Percentiles rank a stretch among this genome's conserved stretches.
phyloP scores from a whole-genome alignment of 495 filamentous ascomycete genomes.

The Aspergillus steynii region DNA sequence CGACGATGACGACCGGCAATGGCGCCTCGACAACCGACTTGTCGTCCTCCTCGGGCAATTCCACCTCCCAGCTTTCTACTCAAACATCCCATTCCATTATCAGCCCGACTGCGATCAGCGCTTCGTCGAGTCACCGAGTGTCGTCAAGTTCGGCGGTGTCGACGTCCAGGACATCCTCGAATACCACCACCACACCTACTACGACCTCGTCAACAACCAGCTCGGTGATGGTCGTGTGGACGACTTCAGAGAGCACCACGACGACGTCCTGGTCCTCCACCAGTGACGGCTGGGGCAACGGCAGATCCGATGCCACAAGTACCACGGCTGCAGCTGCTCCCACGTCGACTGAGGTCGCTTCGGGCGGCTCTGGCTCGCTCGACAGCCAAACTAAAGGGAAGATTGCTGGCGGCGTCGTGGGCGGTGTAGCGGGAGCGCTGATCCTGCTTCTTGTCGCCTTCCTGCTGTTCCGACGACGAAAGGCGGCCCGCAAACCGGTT shows the following conservation, averaged over 20 bases:
- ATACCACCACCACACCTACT: constrained; percentile 4
- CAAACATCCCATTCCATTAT: constrained; percentile 3
- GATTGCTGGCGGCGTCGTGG: constrained; percentile 66
- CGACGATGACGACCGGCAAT: constrained; percentile 11
- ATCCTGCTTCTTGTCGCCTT: constrained; percentile 54
- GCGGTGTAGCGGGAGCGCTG: constrained; percentile 61
- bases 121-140: neutral
- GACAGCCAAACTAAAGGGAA: constrained; percentile 28
- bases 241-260: neutral
- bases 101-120: neutral
- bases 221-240: neutral
- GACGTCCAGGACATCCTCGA: constrained; percentile 12
- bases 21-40: constrained; percentile 8
- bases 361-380: constrained; percentile 5
- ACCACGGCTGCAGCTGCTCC: neutral
- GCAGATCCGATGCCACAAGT: neutral
- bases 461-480: constrained; percentile 52
- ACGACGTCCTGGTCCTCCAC: neutral
- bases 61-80: constrained; percentile 12
- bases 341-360: neutral
- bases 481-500: constrained; percentile 20
- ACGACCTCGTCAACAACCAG: constrained; percentile 6
- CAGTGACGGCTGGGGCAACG: neutral
- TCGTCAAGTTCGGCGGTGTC: neutral
- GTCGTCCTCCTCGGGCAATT: constrained; percentile 5